phyloP scores from a whole-genome alignment of 108 stramenopile genomes.

The Epipyxis sp. region DNA sequence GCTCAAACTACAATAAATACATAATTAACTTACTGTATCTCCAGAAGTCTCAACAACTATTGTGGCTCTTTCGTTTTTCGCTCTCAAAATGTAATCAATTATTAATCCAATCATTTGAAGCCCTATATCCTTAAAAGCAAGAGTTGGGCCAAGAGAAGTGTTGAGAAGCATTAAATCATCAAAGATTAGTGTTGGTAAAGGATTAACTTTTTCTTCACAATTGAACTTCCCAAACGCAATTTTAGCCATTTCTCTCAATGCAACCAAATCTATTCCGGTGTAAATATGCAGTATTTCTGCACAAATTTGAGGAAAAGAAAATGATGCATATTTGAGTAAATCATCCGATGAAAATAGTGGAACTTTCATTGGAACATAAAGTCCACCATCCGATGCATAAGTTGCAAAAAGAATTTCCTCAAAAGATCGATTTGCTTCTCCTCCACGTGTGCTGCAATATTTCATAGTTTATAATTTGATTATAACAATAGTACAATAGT shows the following conservation, averaged over 20 bases:
- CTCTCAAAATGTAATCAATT: not conserved
- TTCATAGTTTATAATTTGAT: too few species aligned
- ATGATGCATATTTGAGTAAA: not conserved
- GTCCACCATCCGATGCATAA: constrained; percentile 18
- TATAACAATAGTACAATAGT: too few species aligned
- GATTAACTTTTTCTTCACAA: not conserved
- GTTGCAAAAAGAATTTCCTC: constrained; percentile 5
- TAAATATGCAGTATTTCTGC: constrained; percentile 22
- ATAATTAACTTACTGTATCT: too few species aligned
- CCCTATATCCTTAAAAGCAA: constrained; percentile 30
- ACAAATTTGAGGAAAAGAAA: constrained; percentile 1
- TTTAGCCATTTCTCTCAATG: not conserved
- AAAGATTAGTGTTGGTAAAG: not conserved
- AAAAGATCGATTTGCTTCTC: not conserved
- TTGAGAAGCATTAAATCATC: constrained; percentile 5
- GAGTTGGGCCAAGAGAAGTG: constrained; percentile 20
- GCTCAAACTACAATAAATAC: too few species aligned
- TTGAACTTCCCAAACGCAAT: constrained; percentile 1
- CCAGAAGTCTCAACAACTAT: constrained; percentile 26
- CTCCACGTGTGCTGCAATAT: constrained; percentile 27
- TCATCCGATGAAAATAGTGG: not conserved
- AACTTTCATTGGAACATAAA: constrained; percentile 14
- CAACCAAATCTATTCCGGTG: constrained; percentile 7
- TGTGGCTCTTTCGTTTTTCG: not conserved
- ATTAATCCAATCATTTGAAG: constrained; percentile 21